Percentiles rank a stretch among this genome's conserved stretches.
phyloP scores from a whole-genome alignment of 495 filamentous ascomycete genomes.

The Neurospora discreta region DNA sequence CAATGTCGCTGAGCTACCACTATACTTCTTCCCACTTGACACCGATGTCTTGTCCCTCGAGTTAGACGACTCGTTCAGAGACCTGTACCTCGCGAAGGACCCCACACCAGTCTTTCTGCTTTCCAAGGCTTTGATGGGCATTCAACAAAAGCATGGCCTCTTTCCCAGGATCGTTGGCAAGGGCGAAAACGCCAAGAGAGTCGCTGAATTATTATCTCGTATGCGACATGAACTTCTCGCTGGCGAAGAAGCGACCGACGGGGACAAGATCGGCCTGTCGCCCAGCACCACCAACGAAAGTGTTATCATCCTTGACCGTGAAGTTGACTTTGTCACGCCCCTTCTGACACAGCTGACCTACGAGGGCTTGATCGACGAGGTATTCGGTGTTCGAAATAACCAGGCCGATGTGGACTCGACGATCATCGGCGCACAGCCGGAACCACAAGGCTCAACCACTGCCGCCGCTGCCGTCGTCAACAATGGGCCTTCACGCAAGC shows the following conservation, averaged over 20 bases:
- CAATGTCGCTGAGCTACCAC: slow-evolving; percentile 70
- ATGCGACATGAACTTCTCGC: slow-evolving; percentile 88
- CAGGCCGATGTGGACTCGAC: slow-evolving; percentile 90
- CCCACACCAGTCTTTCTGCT: slow-evolving; percentile 79
- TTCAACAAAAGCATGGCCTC: slow-evolving; percentile 84
- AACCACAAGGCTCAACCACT: slow-evolving; percentile 39
- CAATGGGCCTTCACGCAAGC: slow-evolving; percentile 47
- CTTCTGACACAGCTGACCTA: slow-evolving; percentile 95
- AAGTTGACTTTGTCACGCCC: slow-evolving; percentile 83
- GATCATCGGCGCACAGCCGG: slow-evolving; percentile 60
- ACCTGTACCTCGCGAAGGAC: slow-evolving; percentile 85
- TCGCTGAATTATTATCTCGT: slow-evolving; percentile 79
- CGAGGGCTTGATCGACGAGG: slow-evolving; percentile 90
- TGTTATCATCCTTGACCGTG: slow-evolving; percentile 89
- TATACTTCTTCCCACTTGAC: slow-evolving; percentile 86
- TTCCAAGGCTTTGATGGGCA: slow-evolving; percentile 86
- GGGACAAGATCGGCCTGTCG: slow-evolving; percentile 56
- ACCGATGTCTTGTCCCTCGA: slow-evolving; percentile 86
- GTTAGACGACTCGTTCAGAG: slow-evolving; percentile 72
- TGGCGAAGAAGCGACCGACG: slow-evolving; percentile 55
- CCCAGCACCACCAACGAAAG: slow-evolving; percentile 82
- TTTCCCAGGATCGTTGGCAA: slow-evolving; percentile 95
- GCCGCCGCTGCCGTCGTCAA: slow-evolving; percentile 21
- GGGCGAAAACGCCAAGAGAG: slow-evolving; percentile 79
- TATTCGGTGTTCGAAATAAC: slow-evolving; percentile 79